A percentile compares a stretch with the other conserved stretches of the same genome.
phyloP scores from a whole-genome alignment of 108 stramenopile species.

The Heterococcus sp. region DNA sequence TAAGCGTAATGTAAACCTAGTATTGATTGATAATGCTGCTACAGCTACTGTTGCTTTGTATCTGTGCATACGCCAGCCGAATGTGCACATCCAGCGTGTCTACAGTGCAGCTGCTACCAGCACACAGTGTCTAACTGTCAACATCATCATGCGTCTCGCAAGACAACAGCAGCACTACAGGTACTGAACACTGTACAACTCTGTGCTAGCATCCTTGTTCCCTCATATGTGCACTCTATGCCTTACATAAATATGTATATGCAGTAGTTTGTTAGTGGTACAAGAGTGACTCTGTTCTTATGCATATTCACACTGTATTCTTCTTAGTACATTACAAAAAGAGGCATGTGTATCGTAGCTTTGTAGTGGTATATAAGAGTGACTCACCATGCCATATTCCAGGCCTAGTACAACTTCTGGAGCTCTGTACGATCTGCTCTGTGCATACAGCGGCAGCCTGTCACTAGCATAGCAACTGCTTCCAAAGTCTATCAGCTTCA shows the following conservation, averaged over 20 bases:
- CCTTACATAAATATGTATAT: no score
- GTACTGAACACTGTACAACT: no score
- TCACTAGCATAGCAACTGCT: conserved; percentile 91
- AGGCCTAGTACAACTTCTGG: conserved; percentile 95
- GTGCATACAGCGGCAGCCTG: conserved; percentile 88
- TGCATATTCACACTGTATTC: no score
- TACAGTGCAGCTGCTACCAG: no score
- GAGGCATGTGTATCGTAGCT: not conserved
- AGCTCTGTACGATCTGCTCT: conserved; percentile 87
- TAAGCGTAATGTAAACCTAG: no score
- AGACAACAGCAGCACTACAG: not conserved
- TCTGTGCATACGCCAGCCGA: not conserved
- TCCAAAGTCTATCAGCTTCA: conserved; percentile 98
- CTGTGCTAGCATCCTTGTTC: no score
- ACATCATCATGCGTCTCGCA: not conserved
- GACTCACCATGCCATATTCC: conserved; percentile 71
- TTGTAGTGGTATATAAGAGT: not conserved
- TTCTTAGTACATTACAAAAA: not conserved
- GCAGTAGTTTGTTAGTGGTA: no score
- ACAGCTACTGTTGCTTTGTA: no score
- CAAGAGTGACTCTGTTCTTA: not conserved
- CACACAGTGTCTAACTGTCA: not conserved
- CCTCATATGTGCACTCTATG: no score
- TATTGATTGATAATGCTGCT: no score
- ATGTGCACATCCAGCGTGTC: not conserved